Conservation (phyloP, 805 yeast species). For the Saturnispora diversa region DNA sequence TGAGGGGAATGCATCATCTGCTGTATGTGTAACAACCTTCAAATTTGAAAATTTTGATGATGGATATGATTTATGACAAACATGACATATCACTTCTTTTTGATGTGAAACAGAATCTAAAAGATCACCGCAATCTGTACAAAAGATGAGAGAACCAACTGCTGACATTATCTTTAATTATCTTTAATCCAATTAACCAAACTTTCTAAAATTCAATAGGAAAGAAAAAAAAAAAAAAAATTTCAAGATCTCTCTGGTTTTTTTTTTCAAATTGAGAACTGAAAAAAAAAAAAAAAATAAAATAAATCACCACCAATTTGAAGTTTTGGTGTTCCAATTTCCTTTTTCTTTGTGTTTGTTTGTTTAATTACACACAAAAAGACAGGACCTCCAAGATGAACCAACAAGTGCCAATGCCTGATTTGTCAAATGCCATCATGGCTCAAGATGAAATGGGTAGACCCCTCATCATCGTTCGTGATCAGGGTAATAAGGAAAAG, state of each 20-base stretch:
- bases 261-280: not conserved
- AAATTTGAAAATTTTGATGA: constrained; percentile 58
- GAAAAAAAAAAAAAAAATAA: constrained; percentile 6
- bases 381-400: constrained; percentile 7
- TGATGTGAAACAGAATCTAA: constrained; percentile 57
- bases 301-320: too few relatives aligned
- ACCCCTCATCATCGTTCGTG: constrained; percentile 95
- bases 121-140: constrained; percentile 86
- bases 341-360: too few relatives aligned
- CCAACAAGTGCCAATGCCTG: constrained; percentile 55
- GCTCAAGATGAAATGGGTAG: constrained; percentile 99
- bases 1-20: constrained; percentile 93
- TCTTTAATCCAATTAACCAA: not conserved
- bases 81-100: constrained; percentile 16
- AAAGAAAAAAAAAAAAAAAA: constrained; percentile 2
- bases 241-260: constrained; percentile 6
- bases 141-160: constrained; percentile 91
- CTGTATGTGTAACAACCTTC: constrained; percentile 79
- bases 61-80: constrained; percentile 37
- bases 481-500: constrained; percentile 45
- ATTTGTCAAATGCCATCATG: constrained; percentile 94
- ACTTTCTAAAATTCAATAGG: not conserved
- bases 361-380: too few relatives aligned
- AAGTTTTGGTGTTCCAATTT: constrained; percentile 4
- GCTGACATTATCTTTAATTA: constrained; percentile 57